Evolutionary conservation across 257 asterid species (phyloP).

Genomic region (Scutellaria galericulata): DNA sequence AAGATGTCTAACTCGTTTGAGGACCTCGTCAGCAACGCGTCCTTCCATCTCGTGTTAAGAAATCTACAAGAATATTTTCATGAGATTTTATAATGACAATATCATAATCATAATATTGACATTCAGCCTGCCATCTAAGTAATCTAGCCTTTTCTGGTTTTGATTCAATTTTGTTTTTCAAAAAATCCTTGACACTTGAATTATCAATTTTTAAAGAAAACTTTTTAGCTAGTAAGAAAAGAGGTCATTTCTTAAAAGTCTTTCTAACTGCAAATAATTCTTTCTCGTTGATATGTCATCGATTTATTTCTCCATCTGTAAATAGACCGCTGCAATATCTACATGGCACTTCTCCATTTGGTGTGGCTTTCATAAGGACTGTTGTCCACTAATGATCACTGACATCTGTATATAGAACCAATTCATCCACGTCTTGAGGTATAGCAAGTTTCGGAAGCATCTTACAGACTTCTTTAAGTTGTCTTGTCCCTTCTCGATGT

Average conservation of each 20-base stretch:
- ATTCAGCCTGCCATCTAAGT: conserved; percentile 1
- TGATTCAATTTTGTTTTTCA: background rate
- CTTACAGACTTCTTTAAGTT: background rate
- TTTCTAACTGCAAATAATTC: background rate
- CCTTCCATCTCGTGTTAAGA: no score
- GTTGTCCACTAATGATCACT: background rate
- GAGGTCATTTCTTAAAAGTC: background rate
- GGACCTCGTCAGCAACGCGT: no score
- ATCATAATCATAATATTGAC: background rate
- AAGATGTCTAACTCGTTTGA: no score
- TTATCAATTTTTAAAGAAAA: background rate
- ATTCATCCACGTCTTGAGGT: background rate
- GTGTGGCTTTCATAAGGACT: background rate
- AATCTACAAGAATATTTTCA: no score
- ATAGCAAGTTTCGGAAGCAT: background rate
- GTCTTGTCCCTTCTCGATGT: no score
- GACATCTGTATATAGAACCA: background rate
- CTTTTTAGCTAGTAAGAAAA: background rate
- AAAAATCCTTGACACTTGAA: background rate
- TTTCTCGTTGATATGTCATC: conserved; percentile 4
- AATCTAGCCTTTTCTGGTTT: background rate
- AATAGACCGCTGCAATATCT: background rate
- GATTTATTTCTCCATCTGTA: background rate
- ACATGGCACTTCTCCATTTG: background rate
- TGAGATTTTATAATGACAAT: no score